Evolutionary conservation across 345 rosid genomes (phyloP).

Genomic region (Draba incana): DNA sequence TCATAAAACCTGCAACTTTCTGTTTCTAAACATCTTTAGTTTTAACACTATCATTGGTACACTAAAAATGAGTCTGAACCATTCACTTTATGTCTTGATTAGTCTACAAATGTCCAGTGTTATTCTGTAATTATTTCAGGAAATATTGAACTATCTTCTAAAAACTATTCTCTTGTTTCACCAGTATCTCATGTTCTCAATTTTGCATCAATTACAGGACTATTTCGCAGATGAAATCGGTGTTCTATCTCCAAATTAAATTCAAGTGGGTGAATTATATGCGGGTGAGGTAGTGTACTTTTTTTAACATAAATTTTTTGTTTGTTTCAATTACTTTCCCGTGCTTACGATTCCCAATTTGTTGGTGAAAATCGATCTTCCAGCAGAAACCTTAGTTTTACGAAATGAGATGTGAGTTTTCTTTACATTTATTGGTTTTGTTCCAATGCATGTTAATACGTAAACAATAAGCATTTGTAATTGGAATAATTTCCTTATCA

Average conservation of each 20-base stretch:
- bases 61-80: too few species aligned
- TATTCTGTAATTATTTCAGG: slow-evolving; percentile 17
- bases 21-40: too few species aligned
- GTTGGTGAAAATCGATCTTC: slow-evolving; percentile 8
- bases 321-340: slow-evolving; percentile 10
- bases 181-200: slow-evolving; percentile 10
- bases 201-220: slow-evolving; percentile 56
- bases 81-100: too few species aligned
- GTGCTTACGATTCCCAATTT: slow-evolving; percentile 7
- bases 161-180: slow-evolving; percentile 11
- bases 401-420: slow-evolving; percentile 23
- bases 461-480: not conserved
- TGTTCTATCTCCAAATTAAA: slow-evolving; percentile 89
- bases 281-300: slow-evolving; percentile 90
- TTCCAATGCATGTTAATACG: slow-evolving; percentile 21
- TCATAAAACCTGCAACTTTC: too few species aligned
- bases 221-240: slow-evolving; percentile 94
- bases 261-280: slow-evolving; percentile 85
- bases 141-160: not conserved
- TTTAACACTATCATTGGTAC: too few species aligned
- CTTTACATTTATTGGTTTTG: not conserved
- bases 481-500: slow-evolving; percentile 5
- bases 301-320: slow-evolving; percentile 27
- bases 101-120: too few species aligned
- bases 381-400: slow-evolving; percentile 17